Evolutionary conservation across 768 basidiomycete species (phyloP).

Genomic region (Rhodotorula diobovata): DNA sequence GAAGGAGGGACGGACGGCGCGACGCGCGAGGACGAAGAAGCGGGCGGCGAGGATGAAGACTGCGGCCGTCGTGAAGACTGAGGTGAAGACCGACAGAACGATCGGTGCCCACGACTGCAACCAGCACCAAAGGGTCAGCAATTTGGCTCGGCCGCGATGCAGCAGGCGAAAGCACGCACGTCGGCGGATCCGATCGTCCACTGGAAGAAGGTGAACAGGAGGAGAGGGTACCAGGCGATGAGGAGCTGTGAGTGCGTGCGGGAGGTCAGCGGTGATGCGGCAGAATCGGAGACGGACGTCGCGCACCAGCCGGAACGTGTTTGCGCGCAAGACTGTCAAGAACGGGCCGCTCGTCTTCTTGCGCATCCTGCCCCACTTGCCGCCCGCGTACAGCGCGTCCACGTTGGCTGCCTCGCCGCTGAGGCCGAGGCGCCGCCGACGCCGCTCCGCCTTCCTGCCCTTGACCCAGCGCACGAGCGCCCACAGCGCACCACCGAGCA

Average conservation of each 20-base stretch:
- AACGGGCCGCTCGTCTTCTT: slow-evolving; percentile 52
- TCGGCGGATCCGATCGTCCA: slow-evolving; percentile 57
- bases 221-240: slow-evolving; percentile 63
- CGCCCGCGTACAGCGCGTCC: neutral
- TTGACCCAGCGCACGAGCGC: slow-evolving; percentile 40
- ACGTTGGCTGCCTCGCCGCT: neutral
- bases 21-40: slow-evolving; percentile 54
- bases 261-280: neutral
- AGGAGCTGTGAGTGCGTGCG: slow-evolving; percentile 53
- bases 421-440: neutral
- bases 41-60: slow-evolving; percentile 55
- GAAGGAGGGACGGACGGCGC: slow-evolving; percentile 51
- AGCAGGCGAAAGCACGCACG: slow-evolving; percentile 3
- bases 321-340: slow-evolving; percentile 44
- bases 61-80: slow-evolving; percentile 60
- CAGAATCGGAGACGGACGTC: fast-evolving
- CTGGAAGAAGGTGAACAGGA: slow-evolving; percentile 78
- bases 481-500: slow-evolving; percentile 46
- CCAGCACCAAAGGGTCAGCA: slow-evolving; percentile 45
- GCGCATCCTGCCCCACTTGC: neutral
- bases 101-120: slow-evolving; percentile 81
- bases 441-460: neutral
- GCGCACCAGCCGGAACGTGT: slow-evolving; percentile 19
- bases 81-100: slow-evolving; percentile 59
- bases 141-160: fast-evolving